Evolutionary conservation across 2,329 filamentous ascomycete species (phyloP), one percentile per base, ranked within the genome.

Genomic region (Alternaria brassicae): DNA sequence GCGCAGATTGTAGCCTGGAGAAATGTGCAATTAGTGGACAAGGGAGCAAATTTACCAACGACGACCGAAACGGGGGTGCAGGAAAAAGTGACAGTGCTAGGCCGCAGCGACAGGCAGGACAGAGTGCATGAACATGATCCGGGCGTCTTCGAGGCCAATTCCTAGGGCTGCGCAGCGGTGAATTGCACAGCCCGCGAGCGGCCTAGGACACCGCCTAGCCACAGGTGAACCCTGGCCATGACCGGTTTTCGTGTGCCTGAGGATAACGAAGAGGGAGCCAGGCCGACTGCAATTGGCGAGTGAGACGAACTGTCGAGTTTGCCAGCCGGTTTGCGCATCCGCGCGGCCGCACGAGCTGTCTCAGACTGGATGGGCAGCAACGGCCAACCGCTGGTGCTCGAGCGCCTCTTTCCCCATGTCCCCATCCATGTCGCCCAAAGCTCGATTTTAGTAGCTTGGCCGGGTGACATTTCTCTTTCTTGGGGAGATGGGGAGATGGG

Each of bases 1-100:
- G 68, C 60, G 62, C 61, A 62, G 67, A 69, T 53, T 72, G 74
- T 63, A 75, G 74, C 72, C 74, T 76, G 72, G 65, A 71, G 65
- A 66, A 64, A 63, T 49, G 62, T 58, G 62, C 68, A 67, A 66
- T 53, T 50, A 67, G 56, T 65, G 64, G 67, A 62, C 65, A 45
- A 53, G 53, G 56, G 58, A 59, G 47, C 52, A 56, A 60, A 58
- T 61, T 56, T 60, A 60, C 42, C 48, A 66, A 51, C 54, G 32
- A 63, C 58, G 21, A 60, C 51, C 53, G 53, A 62, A 61, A 65
- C 44, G 50, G 51, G 42, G 42, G 58, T 50, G 53, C 60, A 56
- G 44, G 53, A 58, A 65, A 58, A 56, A 52, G 53, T 57, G 60
- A 56, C 51, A 59, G 57, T 66, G 67, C 63, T 57, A 69, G 72